Evolutionary conservation across 1,139 yeast species (phyloP), one percentile per base, ranked within the genome.

Genomic region (Kodamaea arcana): DNA sequence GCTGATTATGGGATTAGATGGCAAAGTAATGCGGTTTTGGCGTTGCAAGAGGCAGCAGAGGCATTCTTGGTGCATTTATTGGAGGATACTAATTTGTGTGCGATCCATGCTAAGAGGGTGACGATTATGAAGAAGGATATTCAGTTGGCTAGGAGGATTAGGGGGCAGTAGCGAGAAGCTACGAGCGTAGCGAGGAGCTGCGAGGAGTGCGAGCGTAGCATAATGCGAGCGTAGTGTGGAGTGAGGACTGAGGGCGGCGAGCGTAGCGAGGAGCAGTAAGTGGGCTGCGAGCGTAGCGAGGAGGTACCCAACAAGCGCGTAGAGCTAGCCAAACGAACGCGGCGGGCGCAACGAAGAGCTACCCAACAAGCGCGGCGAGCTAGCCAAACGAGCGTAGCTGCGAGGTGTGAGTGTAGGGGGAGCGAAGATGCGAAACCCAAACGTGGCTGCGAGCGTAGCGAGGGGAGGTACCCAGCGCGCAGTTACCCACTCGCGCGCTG

Each of bases 121-220:
- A 90, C 97, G 0, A 85, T 90, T 18, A 87, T 87, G 95, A 90
- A 85, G 51, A 86, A 84, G 56, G 97, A 90, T 55, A 82, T 90
- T 45, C 95, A 87, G 51, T 67, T 90, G 47, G 97, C 97, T 2
- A 72, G 97, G 56, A 70, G 97, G 52, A 80, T 90, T 34, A 71
- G 97, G 45, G 97, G 96, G 14, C 65, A 60, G 36, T 18, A 18
- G 22, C n/a, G n/a, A 9, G 9, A 9, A 6, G 22, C 22, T 7
- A 9, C 9, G 22, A 18, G 22, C 9, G 6, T 18, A 9, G 6
- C 22, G 22, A 18, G 22, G 22, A 6, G 22, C 22, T 7, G 22
- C 9, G 22, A 18, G 6, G 6, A 9, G 6, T 9, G 22, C 6
- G 22, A 18, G 22, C 9, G 22, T 9, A 18, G 22, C 9, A n/a